Base-by-base conservation (phyloP, 1,284 basidiomycete genomes). In the Rhodotorula sp. region DNA sequence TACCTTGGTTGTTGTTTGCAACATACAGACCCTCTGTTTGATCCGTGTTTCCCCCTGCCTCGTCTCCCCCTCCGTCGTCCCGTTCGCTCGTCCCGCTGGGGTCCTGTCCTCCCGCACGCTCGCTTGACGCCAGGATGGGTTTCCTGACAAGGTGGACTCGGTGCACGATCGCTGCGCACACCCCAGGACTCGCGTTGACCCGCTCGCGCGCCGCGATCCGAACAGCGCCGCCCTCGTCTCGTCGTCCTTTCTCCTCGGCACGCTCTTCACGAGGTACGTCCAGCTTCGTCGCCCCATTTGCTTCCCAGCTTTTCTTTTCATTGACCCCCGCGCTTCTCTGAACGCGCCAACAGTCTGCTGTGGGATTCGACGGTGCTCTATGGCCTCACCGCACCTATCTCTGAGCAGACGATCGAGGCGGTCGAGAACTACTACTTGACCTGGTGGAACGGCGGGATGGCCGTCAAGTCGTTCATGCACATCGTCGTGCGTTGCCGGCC, bases 391-490 rank as follows among this genome's bases (percentile, higher is more conserved):
- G 68, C 47, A 15, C 64, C 59, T 2, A 54, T 60, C 26, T 30
- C 64, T 5, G 47, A 47, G 28, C 20, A 37, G 24, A 31, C 46
- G 15, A 64, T 72, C 48, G 70, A 69, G 47, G 64, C 59, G 2
- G 65, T 73, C 54, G 74, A 75, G 62, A 22, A 53, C 31, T 75
- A 75, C 68, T 75, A 75, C 53, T 50, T 75, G 37, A 75, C 69
- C 2, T 75, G 74, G 74, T 75, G 72, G 71, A 68, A 73, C 37
- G 74, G 67, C 44, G 69, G 69, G 0, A 65, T 67, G 62, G 66
- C 74, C 8, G 72, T 75, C 64, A 75, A 75, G 64, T 62, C 71
- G 60, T 69, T 73, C 56, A 48, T 75, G 18, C 74, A 75, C 63
- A 53, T 73, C 57, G 64, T 71, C 37, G 73, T 73, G 51, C 62